Percentiles rank a stretch among this genome's conserved stretches.
These are phyloP conservation scores for Rubus parviflorus DNA, from an alignment of 306 rosid species.

Conservation along the genomic window DNA sequence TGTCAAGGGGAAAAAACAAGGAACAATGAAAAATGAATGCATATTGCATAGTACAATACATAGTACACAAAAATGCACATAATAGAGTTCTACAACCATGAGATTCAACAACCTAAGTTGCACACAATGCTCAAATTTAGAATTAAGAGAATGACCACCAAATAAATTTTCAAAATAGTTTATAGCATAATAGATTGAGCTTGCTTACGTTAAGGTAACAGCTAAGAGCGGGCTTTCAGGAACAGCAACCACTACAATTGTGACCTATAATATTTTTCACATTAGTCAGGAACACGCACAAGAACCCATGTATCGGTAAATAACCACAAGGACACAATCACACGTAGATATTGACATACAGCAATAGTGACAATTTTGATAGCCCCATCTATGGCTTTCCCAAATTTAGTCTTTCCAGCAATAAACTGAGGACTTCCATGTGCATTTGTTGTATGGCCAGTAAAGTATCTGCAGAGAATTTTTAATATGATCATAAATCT, in stretches of 20 bases:
- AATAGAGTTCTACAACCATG: not conserved
- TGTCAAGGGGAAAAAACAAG: slow-evolving; percentile 23
- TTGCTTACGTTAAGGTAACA: slow-evolving; percentile 86
- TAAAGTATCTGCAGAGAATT: slow-evolving; percentile 62
- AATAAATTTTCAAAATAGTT: not conserved
- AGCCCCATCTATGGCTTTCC: slow-evolving; percentile 80
- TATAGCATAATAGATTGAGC: not conserved
- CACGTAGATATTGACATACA: slow-evolving; percentile 46
- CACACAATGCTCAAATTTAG: not conserved
- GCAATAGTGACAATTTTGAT: slow-evolving; percentile 93
- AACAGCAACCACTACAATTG: slow-evolving; percentile 94
- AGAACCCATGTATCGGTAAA: not conserved
- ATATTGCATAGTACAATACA: not conserved
- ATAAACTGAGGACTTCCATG: slow-evolving; percentile 51
- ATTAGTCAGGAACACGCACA: slow-evolving; percentile 12
- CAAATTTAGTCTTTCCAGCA: slow-evolving; percentile 65
- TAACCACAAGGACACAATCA: not conserved
- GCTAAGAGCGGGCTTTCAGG: slow-evolving; percentile 97
- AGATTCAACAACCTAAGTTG: not conserved
- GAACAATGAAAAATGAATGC: not conserved
- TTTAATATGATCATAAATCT: slow-evolving; percentile 10
- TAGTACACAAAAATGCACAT: not conserved
- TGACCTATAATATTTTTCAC: slow-evolving; percentile 54
- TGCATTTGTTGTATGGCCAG: slow-evolving; percentile 66
- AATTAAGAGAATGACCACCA: not conserved